Base-by-base conservation (phyloP, 2,329 filamentous ascomycete genomes). In the Coniochaeta ligniaria region DNA sequence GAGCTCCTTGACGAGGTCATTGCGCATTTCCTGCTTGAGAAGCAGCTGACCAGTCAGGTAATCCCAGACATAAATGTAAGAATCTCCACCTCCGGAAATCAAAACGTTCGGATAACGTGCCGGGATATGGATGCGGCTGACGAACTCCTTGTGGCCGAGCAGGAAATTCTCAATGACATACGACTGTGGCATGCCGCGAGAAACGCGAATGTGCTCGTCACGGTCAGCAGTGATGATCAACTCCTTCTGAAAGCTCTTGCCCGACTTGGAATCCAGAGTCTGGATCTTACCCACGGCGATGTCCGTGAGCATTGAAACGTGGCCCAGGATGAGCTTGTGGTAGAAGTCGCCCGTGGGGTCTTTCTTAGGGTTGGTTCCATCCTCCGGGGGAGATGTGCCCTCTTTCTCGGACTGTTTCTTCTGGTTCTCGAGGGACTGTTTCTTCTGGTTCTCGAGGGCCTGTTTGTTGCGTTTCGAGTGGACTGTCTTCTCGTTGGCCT, bases 241-340 rank as follows among this genome's bases (percentile, higher is more conserved):
- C 54, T 57, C 54, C 28, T 57, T 57, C 6, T 24, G 31, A 65
- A 84, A 84, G 31, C 65, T 64, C 17, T 72, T 73, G 31, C 6
- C 2, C 17, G 56, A 47, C 45, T 12, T 26, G 33, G 14, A 33
- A n/a, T 28, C 47, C 12, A 9, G 55, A n/a, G 47, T 22, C 26
- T 26, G 47, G 14, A 52, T 3, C 16, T 14, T 26, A 17, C 47
- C 47, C 45, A 66, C 63, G 50, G 79, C 74, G 58, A 97, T 72
- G 68, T 91, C 88, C 1, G 93, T 97, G 57, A 99, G 84, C 85
- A 98, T 90, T 0, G 94, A 97, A 16, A 99, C 95, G 74, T 99
- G 95, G 14, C 95, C 95, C 0, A 99, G 84, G 8, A 97, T 79
- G 0, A 96, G 79, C 41, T 87, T 84, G 66, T 92, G 85, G 67